Evolutionary conservation across 495 filamentous ascomycete species (phyloP).

Genomic region (Aspergillus kassunensis): DNA sequence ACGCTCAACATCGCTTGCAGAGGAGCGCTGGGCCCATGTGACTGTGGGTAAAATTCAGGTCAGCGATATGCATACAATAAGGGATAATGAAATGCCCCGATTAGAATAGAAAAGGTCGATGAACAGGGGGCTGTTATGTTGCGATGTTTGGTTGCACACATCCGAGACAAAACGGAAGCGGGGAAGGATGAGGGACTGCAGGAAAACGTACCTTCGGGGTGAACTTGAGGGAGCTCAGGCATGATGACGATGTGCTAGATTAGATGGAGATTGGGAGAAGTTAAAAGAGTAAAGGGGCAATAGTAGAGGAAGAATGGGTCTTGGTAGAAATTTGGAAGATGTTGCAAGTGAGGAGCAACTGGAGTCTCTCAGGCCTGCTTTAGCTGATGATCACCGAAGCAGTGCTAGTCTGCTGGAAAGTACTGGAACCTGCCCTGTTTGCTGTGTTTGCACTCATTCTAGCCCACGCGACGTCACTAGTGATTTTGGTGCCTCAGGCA

Average conservation of each 20-base stretch:
- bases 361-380: constrained; percentile 14
- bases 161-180: constrained; percentile 23
- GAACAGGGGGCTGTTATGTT: not conserved
- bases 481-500: constrained; percentile 8
- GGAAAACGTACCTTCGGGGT: constrained; percentile 40
- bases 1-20: constrained; percentile 68
- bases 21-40: constrained; percentile 96
- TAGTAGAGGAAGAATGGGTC: not conserved
- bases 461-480: not conserved
- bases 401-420: constrained; percentile 28
- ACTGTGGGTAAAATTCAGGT: constrained; percentile 50
- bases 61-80: constrained; percentile 16
- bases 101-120: not conserved
- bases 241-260: constrained; percentile 21
- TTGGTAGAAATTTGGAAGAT: constrained; percentile 8
- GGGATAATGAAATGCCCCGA: too few relatives aligned
- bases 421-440: constrained; percentile 39
- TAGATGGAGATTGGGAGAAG: constrained; percentile 12
- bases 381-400: constrained; percentile 20
- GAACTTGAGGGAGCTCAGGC: constrained; percentile 27
- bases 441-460: constrained; percentile 27
- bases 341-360: constrained; percentile 11
- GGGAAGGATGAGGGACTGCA: constrained; percentile 29
- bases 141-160: constrained; percentile 7
- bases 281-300: constrained; percentile 5